These are phyloP conservation scores for Stipa capillata DNA, from an alignment of 176 grass and related monocot species.

Conservation along the genomic window DNA sequence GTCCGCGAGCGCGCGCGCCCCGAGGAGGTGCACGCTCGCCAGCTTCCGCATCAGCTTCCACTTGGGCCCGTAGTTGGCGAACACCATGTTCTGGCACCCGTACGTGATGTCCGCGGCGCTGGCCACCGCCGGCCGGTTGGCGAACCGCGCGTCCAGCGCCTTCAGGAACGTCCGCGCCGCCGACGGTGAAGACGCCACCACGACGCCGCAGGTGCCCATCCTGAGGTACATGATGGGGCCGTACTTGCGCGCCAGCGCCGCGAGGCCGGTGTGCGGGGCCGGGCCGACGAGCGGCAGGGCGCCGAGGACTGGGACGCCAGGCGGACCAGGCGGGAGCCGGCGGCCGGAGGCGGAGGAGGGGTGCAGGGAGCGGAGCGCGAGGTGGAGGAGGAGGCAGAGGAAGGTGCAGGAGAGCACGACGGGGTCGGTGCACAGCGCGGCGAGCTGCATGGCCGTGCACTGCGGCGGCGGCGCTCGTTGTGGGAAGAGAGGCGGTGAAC, in stretches of 20 bases:
- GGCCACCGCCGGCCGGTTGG: conserved; percentile 54
- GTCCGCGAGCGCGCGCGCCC: conserved; percentile 51
- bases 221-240: conserved; percentile 63
- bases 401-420: conserved; percentile 36
- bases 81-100: conserved; percentile 79
- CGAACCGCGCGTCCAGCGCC: conserved; percentile 54
- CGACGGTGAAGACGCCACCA: conserved; percentile 53
- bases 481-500: neutral
- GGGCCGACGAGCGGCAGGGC: conserved; percentile 65
- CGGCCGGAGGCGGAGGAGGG: neutral
- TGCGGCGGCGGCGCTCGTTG: neutral
- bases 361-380: conserved; percentile 27
- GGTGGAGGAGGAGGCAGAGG: conserved; percentile 63
- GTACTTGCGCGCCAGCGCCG: conserved; percentile 41
- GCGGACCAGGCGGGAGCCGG: conserved; percentile 38
- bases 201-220: conserved; percentile 26
- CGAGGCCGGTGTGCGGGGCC: conserved; percentile 57
- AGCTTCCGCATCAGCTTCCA: conserved; percentile 94
- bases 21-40: conserved; percentile 72
- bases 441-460: conserved; percentile 13
- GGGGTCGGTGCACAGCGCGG: conserved; percentile 38
- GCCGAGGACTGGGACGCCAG: conserved; percentile 49
- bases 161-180: conserved; percentile 65
- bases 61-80: conserved; percentile 54
- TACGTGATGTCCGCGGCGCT: conserved; percentile 75